Conservation (phyloP, 2,329 filamentous ascomycete species). For the Cytospora schulzeri region DNA sequence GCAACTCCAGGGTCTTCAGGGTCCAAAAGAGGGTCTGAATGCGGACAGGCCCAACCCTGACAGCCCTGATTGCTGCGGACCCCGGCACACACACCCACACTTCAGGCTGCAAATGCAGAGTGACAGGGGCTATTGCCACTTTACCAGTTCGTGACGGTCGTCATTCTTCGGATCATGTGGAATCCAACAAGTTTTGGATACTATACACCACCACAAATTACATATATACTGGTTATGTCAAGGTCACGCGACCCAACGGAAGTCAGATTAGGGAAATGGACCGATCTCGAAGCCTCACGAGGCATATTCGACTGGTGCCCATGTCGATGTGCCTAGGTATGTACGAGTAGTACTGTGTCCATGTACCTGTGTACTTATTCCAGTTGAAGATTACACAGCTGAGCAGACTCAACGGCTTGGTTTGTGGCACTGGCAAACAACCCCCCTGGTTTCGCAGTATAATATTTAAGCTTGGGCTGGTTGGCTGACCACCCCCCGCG, state of each 20-base stretch:
- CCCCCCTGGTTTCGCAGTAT: background rate
- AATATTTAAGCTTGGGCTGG: background rate
- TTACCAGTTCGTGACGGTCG: slow-evolving; percentile 10
- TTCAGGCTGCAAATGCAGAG: background rate
- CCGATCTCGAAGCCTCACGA: background rate
- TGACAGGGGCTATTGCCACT: background rate
- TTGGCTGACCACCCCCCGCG: background rate
- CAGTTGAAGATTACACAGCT: too few species aligned
- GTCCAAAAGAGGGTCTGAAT: background rate
- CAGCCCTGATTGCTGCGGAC: background rate
- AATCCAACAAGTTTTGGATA: background rate
- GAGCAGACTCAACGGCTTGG: background rate
- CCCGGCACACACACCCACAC: background rate
- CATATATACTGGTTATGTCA: background rate
- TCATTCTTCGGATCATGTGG: slow-evolving; percentile 18
- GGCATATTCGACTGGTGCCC: background rate
- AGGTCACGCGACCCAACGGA: background rate
- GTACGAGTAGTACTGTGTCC: too few species aligned
- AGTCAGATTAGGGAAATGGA: background rate
- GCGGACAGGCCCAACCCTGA: background rate
- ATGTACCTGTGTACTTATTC: too few species aligned
- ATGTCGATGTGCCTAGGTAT: background rate
- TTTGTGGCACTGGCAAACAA: background rate
- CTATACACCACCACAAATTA: background rate
- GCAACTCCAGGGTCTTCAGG: background rate